Evolutionary conservation across 495 filamentous ascomycete species (phyloP).

Genomic region (Talaromyces adpressus): DNA sequence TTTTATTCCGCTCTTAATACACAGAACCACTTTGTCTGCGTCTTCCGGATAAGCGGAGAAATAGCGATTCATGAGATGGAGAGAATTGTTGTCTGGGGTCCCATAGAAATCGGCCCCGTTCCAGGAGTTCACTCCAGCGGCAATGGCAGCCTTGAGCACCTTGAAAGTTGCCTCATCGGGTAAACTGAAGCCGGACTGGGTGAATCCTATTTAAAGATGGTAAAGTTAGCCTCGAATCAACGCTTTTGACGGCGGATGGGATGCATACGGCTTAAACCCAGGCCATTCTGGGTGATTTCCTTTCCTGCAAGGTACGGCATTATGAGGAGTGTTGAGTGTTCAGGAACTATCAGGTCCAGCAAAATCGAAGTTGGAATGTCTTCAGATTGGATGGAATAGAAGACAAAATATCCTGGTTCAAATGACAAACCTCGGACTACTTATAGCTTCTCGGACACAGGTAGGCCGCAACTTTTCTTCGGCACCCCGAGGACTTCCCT

Average conservation of each 20-base stretch:
- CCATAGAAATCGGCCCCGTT: constrained; percentile 29
- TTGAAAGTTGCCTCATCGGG: constrained; percentile 52
- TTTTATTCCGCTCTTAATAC: constrained; percentile 54
- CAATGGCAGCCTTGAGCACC: constrained; percentile 54
- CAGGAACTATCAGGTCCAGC: neutral
- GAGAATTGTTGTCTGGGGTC: constrained; percentile 32
- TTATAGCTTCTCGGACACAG: neutral
- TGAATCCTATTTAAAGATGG: constrained; percentile 41
- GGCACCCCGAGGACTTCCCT: no score
- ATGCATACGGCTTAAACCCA: constrained; percentile 16
- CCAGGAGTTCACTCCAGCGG: constrained; percentile 47
- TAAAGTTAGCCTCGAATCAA: no score
- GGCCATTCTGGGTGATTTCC: constrained; percentile 13
- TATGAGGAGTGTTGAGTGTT: neutral
- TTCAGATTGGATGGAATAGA: neutral
- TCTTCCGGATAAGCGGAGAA: constrained; percentile 63
- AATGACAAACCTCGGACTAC: neutral
- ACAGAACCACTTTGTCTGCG: constrained; percentile 55
- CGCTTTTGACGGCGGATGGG: no score
- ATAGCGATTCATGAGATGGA: constrained; percentile 58
- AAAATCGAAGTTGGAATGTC: neutral
- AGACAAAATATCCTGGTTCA: neutral
- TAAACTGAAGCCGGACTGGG: constrained; percentile 46
- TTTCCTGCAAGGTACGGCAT: constrained; percentile 17
- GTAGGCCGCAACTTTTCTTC: neutral